A percentile compares a stretch with the other conserved stretches of the same genome.
Conservation (phyloP, 2,329 filamentous ascomycete species). For the Shiraia sp. region DNA sequence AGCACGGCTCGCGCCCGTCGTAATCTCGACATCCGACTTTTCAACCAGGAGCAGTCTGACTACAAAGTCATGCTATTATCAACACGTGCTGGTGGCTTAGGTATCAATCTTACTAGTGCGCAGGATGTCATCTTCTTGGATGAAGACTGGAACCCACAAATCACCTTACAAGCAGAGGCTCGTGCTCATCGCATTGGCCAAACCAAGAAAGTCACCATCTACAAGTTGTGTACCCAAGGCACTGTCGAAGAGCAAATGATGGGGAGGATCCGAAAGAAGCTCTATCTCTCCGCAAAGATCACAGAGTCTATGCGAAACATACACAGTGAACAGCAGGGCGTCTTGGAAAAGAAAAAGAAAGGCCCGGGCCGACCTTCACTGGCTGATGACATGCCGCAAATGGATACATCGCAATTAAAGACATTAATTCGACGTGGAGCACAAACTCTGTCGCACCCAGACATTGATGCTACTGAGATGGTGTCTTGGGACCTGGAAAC, state of each 20-base stretch:
- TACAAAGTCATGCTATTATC: constrained; percentile 61
- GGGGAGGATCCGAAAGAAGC: constrained; percentile 62
- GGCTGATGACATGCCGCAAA: constrained; percentile 55
- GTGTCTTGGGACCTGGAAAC: constrained; percentile 61
- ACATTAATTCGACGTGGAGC: constrained; percentile 59
- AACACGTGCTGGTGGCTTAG: constrained; percentile 59
- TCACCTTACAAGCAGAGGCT: constrained; percentile 59
- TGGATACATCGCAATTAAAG: constrained; percentile 58
- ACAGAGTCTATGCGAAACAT: constrained; percentile 62
- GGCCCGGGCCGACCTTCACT: constrained; percentile 17
- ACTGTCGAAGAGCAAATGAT: constrained; percentile 64
- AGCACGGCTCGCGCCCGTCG: constrained; percentile 53
- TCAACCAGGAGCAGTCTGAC: constrained; percentile 51
- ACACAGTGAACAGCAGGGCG: constrained; percentile 46
- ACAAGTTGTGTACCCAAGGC: constrained; percentile 60
- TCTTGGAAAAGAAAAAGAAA: constrained; percentile 20
- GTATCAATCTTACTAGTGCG: constrained; percentile 59
- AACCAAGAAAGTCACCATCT: constrained; percentile 57
- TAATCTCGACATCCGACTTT: constrained; percentile 58
- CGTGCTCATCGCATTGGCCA: constrained; percentile 61
- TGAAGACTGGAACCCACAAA: constrained; percentile 60
- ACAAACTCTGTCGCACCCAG: constrained; percentile 56
- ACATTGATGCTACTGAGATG: constrained; percentile 61
- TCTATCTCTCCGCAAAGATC: constrained; percentile 64
- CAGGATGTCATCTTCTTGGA: constrained; percentile 62